These are phyloP conservation scores for Ambrosiella beaveri DNA, from an alignment of 2,329 filamentous ascomycete species.

Conservation along the genomic window DNA sequence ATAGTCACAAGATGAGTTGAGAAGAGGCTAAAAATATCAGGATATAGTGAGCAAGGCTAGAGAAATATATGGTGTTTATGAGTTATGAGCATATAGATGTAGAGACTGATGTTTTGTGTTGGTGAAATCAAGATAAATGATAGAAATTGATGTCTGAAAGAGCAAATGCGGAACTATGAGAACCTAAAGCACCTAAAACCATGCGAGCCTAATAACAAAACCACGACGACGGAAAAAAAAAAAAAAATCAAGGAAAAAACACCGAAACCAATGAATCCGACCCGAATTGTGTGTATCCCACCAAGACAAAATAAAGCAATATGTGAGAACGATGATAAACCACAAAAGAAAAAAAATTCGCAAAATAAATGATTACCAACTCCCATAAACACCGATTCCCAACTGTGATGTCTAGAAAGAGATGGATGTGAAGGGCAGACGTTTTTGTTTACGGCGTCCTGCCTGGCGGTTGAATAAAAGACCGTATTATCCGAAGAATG, in stretches of 20 bases:
- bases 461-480: too few species aligned
- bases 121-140: neutral
- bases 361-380: too few species aligned
- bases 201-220: slow-evolving; percentile 2
- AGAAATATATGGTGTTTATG: neutral
- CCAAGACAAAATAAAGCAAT: neutral
- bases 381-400: too few species aligned
- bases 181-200: neutral
- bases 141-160: neutral
- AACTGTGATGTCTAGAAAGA: too few species aligned
- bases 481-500: too few species aligned
- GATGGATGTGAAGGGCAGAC: too few species aligned
- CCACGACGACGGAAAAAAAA: neutral
- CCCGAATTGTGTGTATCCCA: neutral
- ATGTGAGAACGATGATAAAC: neutral
- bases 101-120: neutral
- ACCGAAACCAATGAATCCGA: neutral
- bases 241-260: neutral
- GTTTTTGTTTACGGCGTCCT: too few species aligned
- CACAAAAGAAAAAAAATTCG: slow-evolving; percentile 3
- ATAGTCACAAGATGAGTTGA: neutral
- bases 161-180: neutral
- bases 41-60: neutral
- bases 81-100: neutral
- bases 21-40: neutral